Evolutionary conservation across 257 asterid species (phyloP).

Genomic region (Vinca minor): DNA sequence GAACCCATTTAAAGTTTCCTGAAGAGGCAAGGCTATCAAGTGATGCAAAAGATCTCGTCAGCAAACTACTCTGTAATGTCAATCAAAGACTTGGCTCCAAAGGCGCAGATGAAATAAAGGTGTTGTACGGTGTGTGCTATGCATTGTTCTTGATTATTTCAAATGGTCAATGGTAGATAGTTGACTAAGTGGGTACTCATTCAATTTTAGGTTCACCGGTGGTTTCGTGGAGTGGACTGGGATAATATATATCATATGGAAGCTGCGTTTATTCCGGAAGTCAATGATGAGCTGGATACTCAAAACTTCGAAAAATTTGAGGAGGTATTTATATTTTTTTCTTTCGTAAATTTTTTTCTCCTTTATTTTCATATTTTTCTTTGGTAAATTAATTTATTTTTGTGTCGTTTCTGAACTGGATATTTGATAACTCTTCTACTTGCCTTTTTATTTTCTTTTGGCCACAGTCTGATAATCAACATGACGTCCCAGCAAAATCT

Average conservation of each 20-base stretch:
- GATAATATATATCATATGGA: conserved; percentile 69
- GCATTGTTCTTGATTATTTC: conserved; percentile 26
- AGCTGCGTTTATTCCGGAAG: conserved; percentile 93
- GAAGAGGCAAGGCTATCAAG: conserved; percentile 76
- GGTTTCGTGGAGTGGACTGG: conserved; percentile 80
- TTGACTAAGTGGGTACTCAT: conserved; percentile 18
- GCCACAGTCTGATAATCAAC: conserved; percentile 57
- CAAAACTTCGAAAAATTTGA: conserved; percentile 94
- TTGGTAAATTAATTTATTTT: conserved; percentile 8
- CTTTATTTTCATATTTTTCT: no score
- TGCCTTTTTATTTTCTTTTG: conserved; percentile 13
- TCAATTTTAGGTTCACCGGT: conserved; percentile 59
- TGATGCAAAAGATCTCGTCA: conserved; percentile 80
- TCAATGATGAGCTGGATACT: conserved; percentile 87
- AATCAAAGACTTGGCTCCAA: conserved; percentile 81
- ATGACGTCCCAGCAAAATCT: conserved; percentile 55
- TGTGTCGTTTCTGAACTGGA: conserved; percentile 5
- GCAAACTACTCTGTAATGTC: conserved; percentile 80
- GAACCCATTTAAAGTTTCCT: conserved; percentile 77
- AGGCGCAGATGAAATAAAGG: conserved; percentile 90
- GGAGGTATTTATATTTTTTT: conserved; percentile 40
- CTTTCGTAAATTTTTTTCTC: conserved; percentile 2
- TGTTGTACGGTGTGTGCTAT: conserved; percentile 46
- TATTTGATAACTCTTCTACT: conserved; percentile 13
- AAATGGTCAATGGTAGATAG: conserved; percentile 19